These are phyloP conservation scores for Wickerhamomyces bovis DNA, from an alignment of 805 yeast genomes.

Conservation along the genomic window DNA sequence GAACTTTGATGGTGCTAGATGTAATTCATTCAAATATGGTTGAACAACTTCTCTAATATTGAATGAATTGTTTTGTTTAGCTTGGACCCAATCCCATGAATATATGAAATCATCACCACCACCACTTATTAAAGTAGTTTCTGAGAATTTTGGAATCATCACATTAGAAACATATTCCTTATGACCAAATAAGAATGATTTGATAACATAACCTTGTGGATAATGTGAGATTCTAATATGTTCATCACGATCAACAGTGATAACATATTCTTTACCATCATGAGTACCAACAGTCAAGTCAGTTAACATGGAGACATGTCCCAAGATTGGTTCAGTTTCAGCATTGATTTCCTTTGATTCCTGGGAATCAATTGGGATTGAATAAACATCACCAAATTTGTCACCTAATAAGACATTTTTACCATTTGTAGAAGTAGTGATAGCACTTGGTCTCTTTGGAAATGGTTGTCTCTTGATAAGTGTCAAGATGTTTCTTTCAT, in stretches of 20 bases:
- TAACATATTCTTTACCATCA: conserved; percentile 44
- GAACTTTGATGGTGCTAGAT: conserved; percentile 60
- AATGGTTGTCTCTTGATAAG: conserved; percentile 66
- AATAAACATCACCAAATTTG: conserved; percentile 93
- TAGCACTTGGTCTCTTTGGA: conserved; percentile 90
- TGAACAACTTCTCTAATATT: conserved; percentile 37
- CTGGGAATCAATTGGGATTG: conserved; percentile 38
- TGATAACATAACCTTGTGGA: conserved; percentile 73
- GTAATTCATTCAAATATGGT: conserved; percentile 47
- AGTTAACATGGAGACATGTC: conserved; percentile 97
- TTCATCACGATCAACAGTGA: conserved; percentile 93
- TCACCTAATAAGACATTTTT: conserved; percentile 74
- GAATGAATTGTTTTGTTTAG: conserved; percentile 40
- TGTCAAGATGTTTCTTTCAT: conserved; percentile 36
- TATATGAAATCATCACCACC: conserved; percentile 83
- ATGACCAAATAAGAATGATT: conserved; percentile 84
- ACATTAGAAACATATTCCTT: conserved; percentile 72
- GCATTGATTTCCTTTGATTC: conserved; percentile 31
- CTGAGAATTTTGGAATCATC: conserved; percentile 46
- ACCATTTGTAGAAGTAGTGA: conserved; percentile 56
- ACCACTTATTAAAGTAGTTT: conserved; percentile 59
- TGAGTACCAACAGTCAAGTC: conserved; percentile 46
- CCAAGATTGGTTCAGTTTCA: conserved; percentile 66
- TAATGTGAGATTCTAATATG: conserved; percentile 81
- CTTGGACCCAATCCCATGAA: conserved; percentile 72